These are phyloP conservation scores for Trichosporon asahii DNA, from an alignment of 1,284 basidiomycete genomes.

Conservation along the genomic window DNA sequence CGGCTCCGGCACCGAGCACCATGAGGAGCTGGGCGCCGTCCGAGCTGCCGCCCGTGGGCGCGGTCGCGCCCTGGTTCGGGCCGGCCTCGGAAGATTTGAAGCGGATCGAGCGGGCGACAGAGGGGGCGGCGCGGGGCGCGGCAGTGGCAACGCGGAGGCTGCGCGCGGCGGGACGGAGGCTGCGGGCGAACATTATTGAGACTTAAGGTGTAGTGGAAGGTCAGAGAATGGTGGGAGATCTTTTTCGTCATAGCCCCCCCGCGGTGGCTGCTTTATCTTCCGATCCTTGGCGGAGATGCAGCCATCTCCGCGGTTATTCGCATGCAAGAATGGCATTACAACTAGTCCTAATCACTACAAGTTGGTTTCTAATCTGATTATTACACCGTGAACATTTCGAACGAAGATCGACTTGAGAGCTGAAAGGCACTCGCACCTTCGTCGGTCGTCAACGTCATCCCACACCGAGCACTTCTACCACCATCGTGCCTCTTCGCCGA, in stretches of 20 bases:
- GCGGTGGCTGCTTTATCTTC: background rate
- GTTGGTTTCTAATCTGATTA: background rate
- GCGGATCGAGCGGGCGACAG: background rate
- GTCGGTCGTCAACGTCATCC: background rate
- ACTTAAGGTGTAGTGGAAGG: background rate
- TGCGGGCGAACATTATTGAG: background rate
- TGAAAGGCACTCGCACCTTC: background rate
- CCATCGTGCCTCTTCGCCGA: background rate
- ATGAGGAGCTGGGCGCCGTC: conserved; percentile 1
- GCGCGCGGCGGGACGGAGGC: background rate
- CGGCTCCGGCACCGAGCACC: conserved; percentile 4
- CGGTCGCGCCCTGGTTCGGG: background rate
- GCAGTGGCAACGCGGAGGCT: background rate
- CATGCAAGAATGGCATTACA: background rate
- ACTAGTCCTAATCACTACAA: too few relatives aligned
- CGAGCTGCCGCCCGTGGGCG: background rate
- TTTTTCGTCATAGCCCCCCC: background rate
- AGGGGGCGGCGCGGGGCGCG: background rate
- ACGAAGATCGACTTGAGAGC: background rate
- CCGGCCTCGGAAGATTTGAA: background rate
- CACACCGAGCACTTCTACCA: background rate
- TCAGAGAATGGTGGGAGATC: background rate
- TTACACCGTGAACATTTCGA: too few relatives aligned
- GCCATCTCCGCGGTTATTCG: conserved; percentile 19
- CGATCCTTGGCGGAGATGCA: conserved; percentile 17